phyloP scores from a whole-genome alignment of 169 alveolate genomes.

The Prorocentrum cordatum region DNA sequence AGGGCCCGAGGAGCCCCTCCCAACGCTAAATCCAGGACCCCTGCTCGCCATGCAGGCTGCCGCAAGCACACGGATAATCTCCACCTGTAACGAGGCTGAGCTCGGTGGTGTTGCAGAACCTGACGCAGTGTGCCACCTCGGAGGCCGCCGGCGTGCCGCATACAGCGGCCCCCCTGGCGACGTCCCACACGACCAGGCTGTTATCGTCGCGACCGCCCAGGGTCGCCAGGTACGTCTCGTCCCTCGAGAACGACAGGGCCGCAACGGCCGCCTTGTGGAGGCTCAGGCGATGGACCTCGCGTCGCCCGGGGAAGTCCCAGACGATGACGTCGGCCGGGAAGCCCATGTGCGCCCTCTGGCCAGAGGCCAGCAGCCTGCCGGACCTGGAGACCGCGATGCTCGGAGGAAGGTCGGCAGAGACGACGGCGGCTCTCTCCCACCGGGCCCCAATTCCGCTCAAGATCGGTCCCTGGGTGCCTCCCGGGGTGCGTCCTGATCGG shows the following conservation, averaged over 20 bases:
- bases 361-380: neutral
- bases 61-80: no score
- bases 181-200: constrained; percentile 87
- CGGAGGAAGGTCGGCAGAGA: no score
- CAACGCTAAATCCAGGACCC: no score
- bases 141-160: constrained; percentile 86
- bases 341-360: constrained; percentile 84
- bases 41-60: no score
- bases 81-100: constrained; percentile 75
- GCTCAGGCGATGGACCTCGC: constrained; percentile 61
- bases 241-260: constrained; percentile 48
- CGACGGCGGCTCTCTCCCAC: no score
- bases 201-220: constrained; percentile 87
- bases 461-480: no score
- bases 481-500: no score
- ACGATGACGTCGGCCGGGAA: constrained; percentile 81
- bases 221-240: constrained; percentile 82
- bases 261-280: constrained; percentile 78
- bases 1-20: no score
- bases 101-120: constrained; percentile 78
- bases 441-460: no score
- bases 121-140: constrained; percentile 80
- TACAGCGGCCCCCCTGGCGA: constrained; percentile 79
- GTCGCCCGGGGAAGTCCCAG: constrained; percentile 82
- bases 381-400: constrained; percentile 25